Base-by-base conservation (phyloP, 306 rosid genomes). In the Elaeagnus macrophylla region DNA sequence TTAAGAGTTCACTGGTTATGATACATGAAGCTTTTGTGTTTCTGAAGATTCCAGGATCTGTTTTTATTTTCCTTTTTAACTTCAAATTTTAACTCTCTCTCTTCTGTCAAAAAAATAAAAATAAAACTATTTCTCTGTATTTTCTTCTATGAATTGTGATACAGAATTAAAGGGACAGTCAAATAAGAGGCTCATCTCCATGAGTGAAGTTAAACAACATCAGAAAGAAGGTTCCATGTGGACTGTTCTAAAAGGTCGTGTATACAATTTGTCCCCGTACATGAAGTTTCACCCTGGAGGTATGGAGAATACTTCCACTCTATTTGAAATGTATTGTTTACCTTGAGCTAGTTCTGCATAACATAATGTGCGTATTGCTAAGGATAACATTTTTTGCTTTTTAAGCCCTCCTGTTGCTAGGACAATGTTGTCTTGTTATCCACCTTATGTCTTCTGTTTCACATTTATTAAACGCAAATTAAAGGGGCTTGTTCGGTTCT, bases 201-300 rank as follows among this genome's bases (percentile, higher is more conserved):
- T 84, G 75, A 85, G 71, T 61, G 96, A 84, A 79, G 99, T 87
- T 62, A 84, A 71, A 78, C 77, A 84, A 45, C 81, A 87, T 67
- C 84, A 67, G 58, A 71, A 72, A 39, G 96, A 83, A 59, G 99
- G 78, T 42, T 74, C 89, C 13, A 82, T 84, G 93, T 91, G 99
- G 96, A 91, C 99, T 60, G 95, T 86, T 73, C 77, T 91, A 37
- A 91, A 87, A 72, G 99, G 96, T 16, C 89, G 81, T 14, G 89
- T 87, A 67, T 90, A 90, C 66, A 90, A 90, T 72, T 44, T 90
- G 71, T 79, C 81, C 61, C 94, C 95, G 9, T 90, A 90, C 60
- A 78, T 86, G 94, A 83, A 78, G 69, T 90, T 90, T 69, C 97
- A 86, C 60, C 96, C 97, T n/a, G 95, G 95, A 74, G 95, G 95